Base-by-base conservation (phyloP, 176 grass and related monocot species). In the Musa acuminata region DNA sequence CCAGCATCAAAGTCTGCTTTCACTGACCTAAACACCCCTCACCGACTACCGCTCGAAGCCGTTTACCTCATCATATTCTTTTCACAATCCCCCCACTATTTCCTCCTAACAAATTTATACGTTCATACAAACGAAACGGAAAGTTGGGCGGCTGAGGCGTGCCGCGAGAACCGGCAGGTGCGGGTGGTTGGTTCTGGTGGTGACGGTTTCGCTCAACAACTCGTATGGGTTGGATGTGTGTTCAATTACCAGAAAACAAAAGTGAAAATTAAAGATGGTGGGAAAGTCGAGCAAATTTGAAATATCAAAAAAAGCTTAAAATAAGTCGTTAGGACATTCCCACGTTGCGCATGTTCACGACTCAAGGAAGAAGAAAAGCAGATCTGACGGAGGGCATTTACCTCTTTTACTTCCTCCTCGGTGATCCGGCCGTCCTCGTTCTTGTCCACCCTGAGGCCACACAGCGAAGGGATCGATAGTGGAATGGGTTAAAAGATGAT, bases 381-480 rank as follows among this genome's bases (percentile, higher is more conserved):
- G 24, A 53, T 78, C 74, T 51, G 79, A 24, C 1, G 26, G 25
- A 43, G 49, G 64, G 64, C 29, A 71, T 76, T 58, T 82, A 99
- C 96, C 96, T 99, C 96, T 89, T 99, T 99, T 78, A 99, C 96
- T 83, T 99, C 96, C 52, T 87, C 88, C 79, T 91, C 96, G 9
- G 83, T 83, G 14, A 99, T 95, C 83, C 85, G 84, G 11, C 96
- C 96, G 73, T 99, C 88, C 11, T 85, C 88, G 51, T 99, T 99
- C 86, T 99, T 99, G 73, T 99, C 91, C 80, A 99, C 96, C 96
- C 96, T 98, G 78, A 51, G 77, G 74, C 43, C 53, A 71, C 6
- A 54, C 3, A 6, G 35, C 0, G 35, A 43, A 43, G 35, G 35
- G 35, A 43, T 43, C 35, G 35, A 43, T 43, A 43, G 35, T 43